Evolutionary conservation across 2,329 filamentous ascomycete genomes (phyloP), one percentile per base, ranked within the genome.

Genomic region (Stemphylium lycopersici): DNA sequence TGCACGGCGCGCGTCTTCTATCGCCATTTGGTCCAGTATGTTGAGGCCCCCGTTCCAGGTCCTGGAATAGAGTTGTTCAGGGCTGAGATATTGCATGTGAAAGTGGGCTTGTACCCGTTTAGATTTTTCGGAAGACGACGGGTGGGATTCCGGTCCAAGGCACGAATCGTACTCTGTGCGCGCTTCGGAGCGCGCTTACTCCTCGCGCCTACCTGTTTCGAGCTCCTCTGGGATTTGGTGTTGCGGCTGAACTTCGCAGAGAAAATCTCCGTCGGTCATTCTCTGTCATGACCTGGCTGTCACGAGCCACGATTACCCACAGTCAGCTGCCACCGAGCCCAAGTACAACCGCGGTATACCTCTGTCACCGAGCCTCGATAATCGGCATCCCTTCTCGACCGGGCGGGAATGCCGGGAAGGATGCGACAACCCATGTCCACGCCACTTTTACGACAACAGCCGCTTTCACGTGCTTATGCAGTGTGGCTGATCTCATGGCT

Each of bases 401-500:
- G 51, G 52, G 31, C 37, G 43, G 56, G 36, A 16, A 26, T 18
- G 12, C n/a, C 47, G 47, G 55, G 36, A 51, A 53, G 51, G 31
- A 55, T 44, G 44, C 49, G 54, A 34, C 32, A 34, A 36, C 44
- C 18, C 31, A 48, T 33, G 44, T 22, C 15, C 47, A 56, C 52
- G 57, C 57, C 54, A 60, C 54, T 39, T 49, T 48, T 20, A 40
- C 18, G 39, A 52, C 42, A 37, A 46, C 48, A 26, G 37, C 36
- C 38, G 39, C 46, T 62, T 62, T 62, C 57, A 62, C 57, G 57
- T 60, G 57, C 40, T 39, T 37, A 60, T 60, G 59, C 59, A 47
- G 32, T 32, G 42, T 49, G 51, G 55, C 48, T 51, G 54, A 54
- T 54, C 37, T 16, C 45, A 39, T n/a, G 45, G 37, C 22, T 62